These are phyloP conservation scores for Diaporthe citri DNA, from an alignment of 2,329 filamentous ascomycete species.

Conservation along the genomic window DNA sequence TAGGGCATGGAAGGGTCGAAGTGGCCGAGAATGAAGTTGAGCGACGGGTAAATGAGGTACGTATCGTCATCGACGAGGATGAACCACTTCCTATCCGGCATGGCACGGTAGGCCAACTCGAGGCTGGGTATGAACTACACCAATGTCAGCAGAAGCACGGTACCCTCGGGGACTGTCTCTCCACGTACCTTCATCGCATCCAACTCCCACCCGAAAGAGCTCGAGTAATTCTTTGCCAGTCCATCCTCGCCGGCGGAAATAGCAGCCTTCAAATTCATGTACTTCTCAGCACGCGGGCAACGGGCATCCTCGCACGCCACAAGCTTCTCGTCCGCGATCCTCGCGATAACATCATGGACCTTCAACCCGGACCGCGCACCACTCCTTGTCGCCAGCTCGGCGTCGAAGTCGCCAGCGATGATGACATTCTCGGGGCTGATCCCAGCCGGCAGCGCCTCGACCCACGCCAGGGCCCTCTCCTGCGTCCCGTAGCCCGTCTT, in stretches of 20 bases:
- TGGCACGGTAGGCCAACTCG: conserved; percentile 62
- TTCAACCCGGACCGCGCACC: conserved; percentile 40
- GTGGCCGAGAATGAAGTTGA: conserved; percentile 61
- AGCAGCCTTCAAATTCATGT: conserved; percentile 53
- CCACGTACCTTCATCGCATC: conserved; percentile 61
- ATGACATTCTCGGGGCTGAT: conserved; percentile 53
- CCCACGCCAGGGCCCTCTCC: conserved; percentile 59
- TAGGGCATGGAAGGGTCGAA: conserved; percentile 60
- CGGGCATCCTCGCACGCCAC: conserved; percentile 47
- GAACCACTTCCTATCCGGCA: conserved; percentile 70
- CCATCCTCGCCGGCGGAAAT: conserved; percentile 55
- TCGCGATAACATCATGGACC: conserved; percentile 58
- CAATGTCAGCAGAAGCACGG: neutral
- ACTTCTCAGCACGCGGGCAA: conserved; percentile 55
- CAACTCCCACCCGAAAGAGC: conserved; percentile 60
- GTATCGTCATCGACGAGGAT: conserved; percentile 70
- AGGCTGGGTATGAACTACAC: conserved; percentile 66
- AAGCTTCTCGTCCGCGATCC: conserved; percentile 47
- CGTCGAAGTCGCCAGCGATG: conserved; percentile 65
- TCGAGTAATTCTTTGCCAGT: conserved; percentile 53
- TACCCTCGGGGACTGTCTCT: too few species aligned
- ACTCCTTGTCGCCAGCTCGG: conserved; percentile 44
- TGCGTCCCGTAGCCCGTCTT: conserved; percentile 71
- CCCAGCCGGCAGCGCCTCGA: conserved; percentile 58
- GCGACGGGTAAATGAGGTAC: conserved; percentile 63